These are phyloP conservation scores for Batkoa obscura DNA, from an alignment of 371 early-diverging fungal species.

Conservation along the genomic window DNA sequence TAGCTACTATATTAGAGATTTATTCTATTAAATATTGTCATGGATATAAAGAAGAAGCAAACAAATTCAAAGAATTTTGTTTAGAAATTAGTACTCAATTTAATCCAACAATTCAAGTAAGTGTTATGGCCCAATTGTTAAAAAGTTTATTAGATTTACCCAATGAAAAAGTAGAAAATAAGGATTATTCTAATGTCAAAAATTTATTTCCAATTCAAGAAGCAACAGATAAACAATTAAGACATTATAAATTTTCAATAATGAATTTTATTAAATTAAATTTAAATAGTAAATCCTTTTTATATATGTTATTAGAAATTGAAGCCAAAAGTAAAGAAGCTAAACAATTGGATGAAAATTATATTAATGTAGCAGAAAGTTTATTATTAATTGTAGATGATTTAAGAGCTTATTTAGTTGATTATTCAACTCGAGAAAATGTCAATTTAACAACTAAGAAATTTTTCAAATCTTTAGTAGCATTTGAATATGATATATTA, in stretches of 20 bases:
- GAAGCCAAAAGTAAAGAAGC: conserved; percentile 14
- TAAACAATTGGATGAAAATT: conserved; percentile 27
- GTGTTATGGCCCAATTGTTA: conserved; percentile 35
- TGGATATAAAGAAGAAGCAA: conserved; percentile 29
- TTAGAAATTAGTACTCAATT: conserved; percentile 39
- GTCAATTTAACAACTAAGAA: conserved; percentile 13
- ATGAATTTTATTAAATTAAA: no score
- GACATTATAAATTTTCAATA: conserved; percentile 56
- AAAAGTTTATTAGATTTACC: conserved; percentile 37
- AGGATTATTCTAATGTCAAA: conserved; percentile 6
- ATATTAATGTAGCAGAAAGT: conserved; percentile 24
- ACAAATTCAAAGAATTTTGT: conserved; percentile 42
- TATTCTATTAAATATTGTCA: conserved; percentile 29
- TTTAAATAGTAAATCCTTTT: conserved; percentile 25
- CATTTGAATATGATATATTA: conserved; percentile 45
- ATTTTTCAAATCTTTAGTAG: conserved; percentile 36
- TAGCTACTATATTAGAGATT: conserved; percentile 52
- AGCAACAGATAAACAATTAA: conserved; percentile 40
- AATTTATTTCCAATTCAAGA: conserved; percentile 24
- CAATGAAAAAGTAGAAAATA: conserved; percentile 26
- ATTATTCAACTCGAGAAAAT: not conserved
- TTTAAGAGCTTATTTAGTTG: not conserved
- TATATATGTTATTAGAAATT: conserved; percentile 26
- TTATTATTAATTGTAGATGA: conserved; percentile 25
- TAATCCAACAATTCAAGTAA: conserved; percentile 41